Base-by-base conservation (phyloP, 2,329 filamentous ascomycete genomes). In the Xylariales sp. region DNA sequence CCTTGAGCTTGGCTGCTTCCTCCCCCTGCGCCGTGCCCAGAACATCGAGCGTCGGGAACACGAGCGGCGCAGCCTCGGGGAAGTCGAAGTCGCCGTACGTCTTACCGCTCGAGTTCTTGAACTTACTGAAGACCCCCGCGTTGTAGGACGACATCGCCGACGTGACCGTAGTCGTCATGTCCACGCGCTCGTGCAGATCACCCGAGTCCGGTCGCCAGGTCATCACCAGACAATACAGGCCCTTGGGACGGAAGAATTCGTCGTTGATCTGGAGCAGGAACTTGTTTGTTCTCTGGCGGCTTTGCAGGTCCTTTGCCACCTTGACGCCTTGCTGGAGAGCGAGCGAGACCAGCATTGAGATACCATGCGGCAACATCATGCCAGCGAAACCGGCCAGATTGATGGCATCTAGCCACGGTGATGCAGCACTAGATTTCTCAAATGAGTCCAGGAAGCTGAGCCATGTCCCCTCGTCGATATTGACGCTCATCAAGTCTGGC, bases 181-280 rank as follows among this genome's bases (percentile, higher is more conserved):
- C 24, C 8, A 27, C 8, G 24, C n/a, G 8, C 24, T 27, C 24
- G 8, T 8, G 8, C 24, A 27, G 24, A 8, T 58, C 50, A n/a
- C 50, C 43, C 0, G 54, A 46, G 4, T 68, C 63, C 1, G 71
- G 68, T 37, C 71, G 70, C 60, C 65, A 78, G 1, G 72, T 71
- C 59, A 81, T 69, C 25, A 82, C 63, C 15, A 40, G 14, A 3
- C 18, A 21, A 4, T 31, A n/a, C 25, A 40, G 9, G 77, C 59
- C 44, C 66, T 70, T 55, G 22, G 78, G 77, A 33, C 65, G 66
- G 55, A 82, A 83, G 44, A 78, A 69, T 3, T 73, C 64, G 7
- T 69, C 62, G 50, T 82, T 82, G 49, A 78, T 65, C 24, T 63
- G 58, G 48, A 78, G 68, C 12, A 83, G 65, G 51, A 77, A 82